phyloP scores from a whole-genome alignment of 2,329 filamentous ascomycete genomes.

The Epichloe baconii region DNA sequence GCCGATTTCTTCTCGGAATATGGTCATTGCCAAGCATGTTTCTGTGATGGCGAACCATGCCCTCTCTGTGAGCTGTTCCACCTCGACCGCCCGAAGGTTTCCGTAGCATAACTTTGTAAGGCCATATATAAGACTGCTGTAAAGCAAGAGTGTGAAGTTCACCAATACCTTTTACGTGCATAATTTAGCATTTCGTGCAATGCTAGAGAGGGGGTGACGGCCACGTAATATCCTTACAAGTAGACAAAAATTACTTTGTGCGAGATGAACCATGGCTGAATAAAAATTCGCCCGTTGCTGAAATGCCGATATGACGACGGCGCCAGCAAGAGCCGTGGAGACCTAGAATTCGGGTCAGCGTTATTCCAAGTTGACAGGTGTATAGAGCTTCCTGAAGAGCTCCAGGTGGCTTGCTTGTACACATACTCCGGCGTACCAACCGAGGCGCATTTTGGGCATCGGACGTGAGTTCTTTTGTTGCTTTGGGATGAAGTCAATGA shows the following conservation, averaged over 20 bases:
- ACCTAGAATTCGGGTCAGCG: constrained; percentile 34
- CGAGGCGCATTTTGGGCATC: constrained; percentile 40
- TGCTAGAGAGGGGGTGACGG: not conserved
- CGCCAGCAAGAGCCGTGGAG: constrained; percentile 71
- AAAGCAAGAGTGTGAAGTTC: constrained; percentile 75
- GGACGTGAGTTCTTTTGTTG: constrained; percentile 1
- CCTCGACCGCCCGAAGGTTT: constrained; percentile 79
- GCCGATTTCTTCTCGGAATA: constrained; percentile 89
- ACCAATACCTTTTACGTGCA: constrained; percentile 60
- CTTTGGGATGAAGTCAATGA: not conserved
- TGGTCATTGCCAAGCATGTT: constrained; percentile 94
- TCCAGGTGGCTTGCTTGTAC: not conserved
- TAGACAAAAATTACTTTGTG: constrained; percentile 89
- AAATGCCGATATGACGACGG: constrained; percentile 80
- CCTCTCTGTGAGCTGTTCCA: constrained; percentile 93
- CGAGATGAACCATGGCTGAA: constrained; percentile 90
- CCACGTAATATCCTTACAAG: constrained; percentile 45
- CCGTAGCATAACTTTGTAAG: constrained; percentile 87
- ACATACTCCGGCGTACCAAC: constrained; percentile 49
- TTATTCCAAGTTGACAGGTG: constrained; percentile 6
- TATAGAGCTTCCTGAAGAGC: not conserved
- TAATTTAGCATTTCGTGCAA: not conserved
- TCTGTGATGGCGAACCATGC: constrained; percentile 98
- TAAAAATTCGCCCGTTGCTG: constrained; percentile 97
- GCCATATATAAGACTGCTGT: constrained; percentile 69